Evolutionary conservation across 2,329 filamentous ascomycete species (phyloP).

Genomic region (Ceratocystiopsis brevicomis): DNA sequence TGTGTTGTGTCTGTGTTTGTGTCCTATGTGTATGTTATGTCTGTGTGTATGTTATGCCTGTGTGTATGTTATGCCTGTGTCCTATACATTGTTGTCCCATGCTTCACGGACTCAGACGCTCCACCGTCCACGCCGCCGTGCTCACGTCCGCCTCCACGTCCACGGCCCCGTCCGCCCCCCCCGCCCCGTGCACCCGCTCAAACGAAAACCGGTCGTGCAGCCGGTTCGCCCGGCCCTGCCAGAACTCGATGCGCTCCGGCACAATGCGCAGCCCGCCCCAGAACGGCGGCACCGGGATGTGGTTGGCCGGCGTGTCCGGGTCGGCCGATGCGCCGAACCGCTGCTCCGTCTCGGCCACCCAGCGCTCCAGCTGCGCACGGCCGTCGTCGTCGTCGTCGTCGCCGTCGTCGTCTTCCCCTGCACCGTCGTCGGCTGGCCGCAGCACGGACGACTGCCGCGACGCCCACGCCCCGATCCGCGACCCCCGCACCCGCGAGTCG

Average conservation of each 20-base stretch:
- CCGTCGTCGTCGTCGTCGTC: conserved; percentile 38
- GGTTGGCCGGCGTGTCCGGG: conserved; percentile 54
- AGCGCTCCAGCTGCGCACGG: conserved; percentile 52
- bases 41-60: conserved; percentile 2
- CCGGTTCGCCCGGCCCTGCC: conserved; percentile 77
- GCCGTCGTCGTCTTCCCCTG: conserved; percentile 10
- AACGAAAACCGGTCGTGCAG: conserved; percentile 91
- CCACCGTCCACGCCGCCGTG: conserved; percentile 37
- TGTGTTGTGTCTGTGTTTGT: conserved; percentile 3
- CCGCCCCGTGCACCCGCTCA: conserved; percentile 33
- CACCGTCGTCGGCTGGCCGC: conserved; percentile 22
- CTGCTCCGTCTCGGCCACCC: conserved; percentile 59
- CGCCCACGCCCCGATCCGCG: conserved; percentile 80
- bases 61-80: conserved; percentile 5
- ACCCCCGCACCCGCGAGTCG: conserved; percentile 55
- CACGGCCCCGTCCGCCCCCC: conserved; percentile 11
- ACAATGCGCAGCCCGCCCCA: conserved; percentile 84
- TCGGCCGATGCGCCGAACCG: conserved; percentile 56
- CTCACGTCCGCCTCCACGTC: background rate
- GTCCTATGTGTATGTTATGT: conserved; percentile 5
- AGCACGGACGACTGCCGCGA: conserved; percentile 73
- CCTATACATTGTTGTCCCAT: background rate
- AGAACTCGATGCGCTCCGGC: conserved; percentile 83
- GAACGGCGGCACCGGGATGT: conserved; percentile 80
- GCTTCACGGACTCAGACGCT: conserved; percentile 51